Percentiles rank a stretch among this genome's conserved stretches.
Conservation (phyloP, 306 rosid species). For the Betula pendula region DNA sequence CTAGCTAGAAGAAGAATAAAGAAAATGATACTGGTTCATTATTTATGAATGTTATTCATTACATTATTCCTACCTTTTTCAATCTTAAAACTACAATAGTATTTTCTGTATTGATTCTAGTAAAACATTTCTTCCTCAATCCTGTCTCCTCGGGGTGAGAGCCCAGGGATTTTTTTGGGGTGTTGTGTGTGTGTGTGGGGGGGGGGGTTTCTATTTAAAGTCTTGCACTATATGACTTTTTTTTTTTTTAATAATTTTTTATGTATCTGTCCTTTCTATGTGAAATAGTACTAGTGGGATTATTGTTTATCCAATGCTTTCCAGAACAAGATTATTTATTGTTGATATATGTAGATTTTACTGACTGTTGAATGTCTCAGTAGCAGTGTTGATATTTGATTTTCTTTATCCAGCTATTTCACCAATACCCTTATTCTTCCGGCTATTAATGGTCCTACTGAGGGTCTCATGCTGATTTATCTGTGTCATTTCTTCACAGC, state of each 20-base stretch:
- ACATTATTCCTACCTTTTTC: neutral
- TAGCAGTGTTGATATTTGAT: conserved; percentile 25
- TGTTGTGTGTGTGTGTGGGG: neutral
- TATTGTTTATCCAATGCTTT: conserved; percentile 13
- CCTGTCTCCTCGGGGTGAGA: neutral
- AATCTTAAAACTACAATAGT: neutral
- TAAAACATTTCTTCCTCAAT: neutral
- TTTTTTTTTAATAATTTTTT: neutral
- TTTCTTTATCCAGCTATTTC: conserved; percentile 69
- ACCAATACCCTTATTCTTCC: conserved; percentile 90
- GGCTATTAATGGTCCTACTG: conserved; percentile 91
- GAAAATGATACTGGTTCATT: conserved; percentile 15
- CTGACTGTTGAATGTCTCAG: conserved; percentile 1
- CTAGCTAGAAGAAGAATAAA: too few species aligned
- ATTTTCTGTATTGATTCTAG: neutral
- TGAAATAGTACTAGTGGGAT: conserved; percentile 3
- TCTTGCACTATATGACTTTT: conserved; percentile 6
- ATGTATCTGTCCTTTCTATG: conserved; percentile 9
- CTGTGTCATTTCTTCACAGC: conserved; percentile 74
- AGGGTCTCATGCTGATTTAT: conserved; percentile 90
- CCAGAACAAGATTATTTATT: neutral
- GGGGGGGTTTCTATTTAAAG: too few species aligned
- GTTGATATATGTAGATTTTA: neutral
- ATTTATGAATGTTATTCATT: neutral
- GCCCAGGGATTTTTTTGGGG: neutral